Percentiles rank a stretch among this genome's conserved stretches.
These are phyloP conservation scores for Peronospora tabacina DNA, from an alignment of 352 stramenopile genomes.

Conservation along the genomic window DNA sequence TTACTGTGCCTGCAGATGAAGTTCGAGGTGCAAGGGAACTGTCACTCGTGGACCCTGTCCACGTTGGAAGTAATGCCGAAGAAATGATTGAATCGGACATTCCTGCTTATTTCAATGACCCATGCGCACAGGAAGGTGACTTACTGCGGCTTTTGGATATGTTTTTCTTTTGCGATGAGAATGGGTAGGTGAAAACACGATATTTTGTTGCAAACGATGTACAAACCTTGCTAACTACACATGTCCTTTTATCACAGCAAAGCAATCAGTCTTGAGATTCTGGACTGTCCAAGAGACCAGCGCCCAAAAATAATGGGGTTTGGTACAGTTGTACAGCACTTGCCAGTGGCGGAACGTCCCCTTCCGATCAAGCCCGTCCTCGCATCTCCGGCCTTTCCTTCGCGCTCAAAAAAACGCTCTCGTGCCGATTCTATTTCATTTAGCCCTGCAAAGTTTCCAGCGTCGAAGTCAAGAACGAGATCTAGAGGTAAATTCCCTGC, in stretches of 20 bases:
- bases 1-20: constrained; percentile 49
- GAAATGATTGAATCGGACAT: constrained; percentile 62
- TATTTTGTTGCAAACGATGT: constrained; percentile 1
- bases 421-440: constrained; percentile 37
- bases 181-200: constrained; percentile 40
- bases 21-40: constrained; percentile 55
- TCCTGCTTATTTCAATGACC: constrained; percentile 56
- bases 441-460: constrained; percentile 21
- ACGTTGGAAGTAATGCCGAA: constrained; percentile 25
- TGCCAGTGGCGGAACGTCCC: constrained; percentile 49
- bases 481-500: constrained; percentile 15
- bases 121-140: constrained; percentile 52
- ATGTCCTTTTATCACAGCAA: constrained; percentile 32
- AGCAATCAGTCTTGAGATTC: constrained; percentile 68
- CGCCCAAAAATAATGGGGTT: constrained; percentile 80
- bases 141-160: constrained; percentile 68
- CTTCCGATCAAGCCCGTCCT: constrained; percentile 63
- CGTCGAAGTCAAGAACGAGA: constrained; percentile 16
- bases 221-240: constrained; percentile 1
- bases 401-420: constrained; percentile 61
- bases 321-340: constrained; percentile 68
- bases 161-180: constrained; percentile 84
- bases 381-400: constrained; percentile 65
- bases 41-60: constrained; percentile 30
- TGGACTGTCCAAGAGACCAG: constrained; percentile 67